Conservation (phyloP, 1,284 basidiomycete species). For the Puccinia hordei region DNA sequence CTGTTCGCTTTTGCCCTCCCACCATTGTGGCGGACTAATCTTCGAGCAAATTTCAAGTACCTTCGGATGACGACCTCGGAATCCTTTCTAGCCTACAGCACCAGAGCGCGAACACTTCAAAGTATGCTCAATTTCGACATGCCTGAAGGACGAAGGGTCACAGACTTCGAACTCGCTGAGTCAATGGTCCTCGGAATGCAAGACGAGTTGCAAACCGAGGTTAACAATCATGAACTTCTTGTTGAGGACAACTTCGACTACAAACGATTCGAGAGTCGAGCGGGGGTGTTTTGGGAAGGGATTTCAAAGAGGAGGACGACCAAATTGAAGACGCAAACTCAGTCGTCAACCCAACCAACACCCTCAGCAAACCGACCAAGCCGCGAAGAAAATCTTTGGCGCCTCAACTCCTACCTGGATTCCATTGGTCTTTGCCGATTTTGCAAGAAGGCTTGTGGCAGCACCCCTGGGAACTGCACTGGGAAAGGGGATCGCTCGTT, state of each 20-base stretch:
- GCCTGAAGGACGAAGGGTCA: background rate
- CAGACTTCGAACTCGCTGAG: background rate
- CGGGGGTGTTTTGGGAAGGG: too few species aligned
- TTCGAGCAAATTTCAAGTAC: background rate
- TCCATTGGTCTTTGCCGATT: conserved; percentile 16
- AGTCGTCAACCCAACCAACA: background rate
- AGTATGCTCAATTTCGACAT: background rate
- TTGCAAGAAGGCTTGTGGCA: conserved; percentile 31
- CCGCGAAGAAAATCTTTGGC: conserved; percentile 3
- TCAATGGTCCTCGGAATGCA: background rate
- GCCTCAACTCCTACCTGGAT: conserved; percentile 3
- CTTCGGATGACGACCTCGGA: background rate
- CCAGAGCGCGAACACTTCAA: background rate
- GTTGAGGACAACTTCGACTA: background rate
- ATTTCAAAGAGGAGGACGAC: background rate
- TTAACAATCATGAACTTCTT: background rate
- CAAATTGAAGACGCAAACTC: background rate
- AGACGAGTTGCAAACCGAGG: background rate
- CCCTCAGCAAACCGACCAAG: background rate
- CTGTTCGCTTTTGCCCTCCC: conserved; percentile 12
- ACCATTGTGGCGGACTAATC: background rate
- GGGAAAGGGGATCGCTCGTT: conserved; percentile 4
- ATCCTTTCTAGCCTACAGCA: background rate
- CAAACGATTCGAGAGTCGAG: background rate
- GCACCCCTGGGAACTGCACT: background rate